Percentiles rank a stretch among this genome's conserved stretches.
phyloP scores from a whole-genome alignment of 495 filamentous ascomycete genomes.

The Penicillium salamii region DNA sequence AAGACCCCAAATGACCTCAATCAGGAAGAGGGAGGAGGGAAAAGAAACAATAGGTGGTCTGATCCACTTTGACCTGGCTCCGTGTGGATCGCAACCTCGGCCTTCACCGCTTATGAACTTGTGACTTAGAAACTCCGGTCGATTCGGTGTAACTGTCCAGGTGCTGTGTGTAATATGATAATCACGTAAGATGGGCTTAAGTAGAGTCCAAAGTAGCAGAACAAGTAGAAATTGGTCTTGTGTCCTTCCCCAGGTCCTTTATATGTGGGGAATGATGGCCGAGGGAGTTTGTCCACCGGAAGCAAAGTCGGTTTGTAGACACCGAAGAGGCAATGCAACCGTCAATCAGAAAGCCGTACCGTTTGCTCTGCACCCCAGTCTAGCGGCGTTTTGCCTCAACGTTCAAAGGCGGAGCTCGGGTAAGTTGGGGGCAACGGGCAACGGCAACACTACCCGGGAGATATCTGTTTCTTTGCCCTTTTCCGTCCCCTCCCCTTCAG shows the following conservation, averaged over 20 bases:
- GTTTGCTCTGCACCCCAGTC: not conserved
- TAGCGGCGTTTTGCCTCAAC: not conserved
- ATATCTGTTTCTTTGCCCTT: not conserved
- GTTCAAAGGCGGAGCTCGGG: constrained; percentile 5
- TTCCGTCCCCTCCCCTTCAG: not conserved
- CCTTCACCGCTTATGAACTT: constrained; percentile 3
- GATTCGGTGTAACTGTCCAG: too few species aligned
- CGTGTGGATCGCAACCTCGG: constrained; percentile 5
- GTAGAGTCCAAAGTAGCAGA: too few species aligned
- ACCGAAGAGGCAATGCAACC: too few species aligned
- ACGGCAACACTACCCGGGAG: constrained; percentile 2
- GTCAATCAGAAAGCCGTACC: not conserved
- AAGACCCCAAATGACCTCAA: not conserved
- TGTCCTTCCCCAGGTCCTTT: not conserved
- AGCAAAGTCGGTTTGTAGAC: not conserved
- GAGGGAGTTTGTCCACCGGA: not conserved
- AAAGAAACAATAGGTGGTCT: constrained; percentile 24
- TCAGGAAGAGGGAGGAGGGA: constrained; percentile 3
- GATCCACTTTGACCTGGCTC: constrained; percentile 13
- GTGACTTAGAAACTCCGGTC: too few species aligned
- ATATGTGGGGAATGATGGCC: not conserved
- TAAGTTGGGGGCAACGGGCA: not conserved
- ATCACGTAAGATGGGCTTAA: too few species aligned
- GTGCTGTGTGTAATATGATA: too few species aligned
- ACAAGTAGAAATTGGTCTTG: not conserved